Conservation (phyloP, 768 basidiomycete species). For the Coprinopsis strossmayeri region DNA sequence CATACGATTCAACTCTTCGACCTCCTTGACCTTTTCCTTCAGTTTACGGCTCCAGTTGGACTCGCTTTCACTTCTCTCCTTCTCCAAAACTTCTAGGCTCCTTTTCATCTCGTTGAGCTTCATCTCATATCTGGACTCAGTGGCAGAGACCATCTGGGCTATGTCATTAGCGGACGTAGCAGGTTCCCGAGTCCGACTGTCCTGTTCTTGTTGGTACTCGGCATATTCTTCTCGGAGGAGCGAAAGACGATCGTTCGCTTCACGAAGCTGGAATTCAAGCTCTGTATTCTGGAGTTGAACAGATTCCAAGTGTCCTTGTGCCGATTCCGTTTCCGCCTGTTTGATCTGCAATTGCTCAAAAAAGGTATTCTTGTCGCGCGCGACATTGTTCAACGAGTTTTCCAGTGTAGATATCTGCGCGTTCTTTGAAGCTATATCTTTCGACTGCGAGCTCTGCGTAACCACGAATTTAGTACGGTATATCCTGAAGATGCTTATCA, state of each 20-base stretch:
- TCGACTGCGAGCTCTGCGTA: conserved; percentile 55
- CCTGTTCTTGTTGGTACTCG: conserved; percentile 58
- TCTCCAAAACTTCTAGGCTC: conserved; percentile 59
- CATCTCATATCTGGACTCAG: conserved; percentile 72
- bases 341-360: conserved; percentile 86
- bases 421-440: conserved; percentile 56
- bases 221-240: conserved; percentile 66
- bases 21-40: conserved; percentile 67
- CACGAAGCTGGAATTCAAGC: conserved; percentile 79
- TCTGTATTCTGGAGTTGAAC: conserved; percentile 78
- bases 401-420: conserved; percentile 67
- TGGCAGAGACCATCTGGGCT: conserved; percentile 64
- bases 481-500: conserved; percentile 64
- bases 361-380: conserved; percentile 67
- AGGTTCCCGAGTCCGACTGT: conserved; percentile 36
- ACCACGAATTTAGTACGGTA: conserved; percentile 7
- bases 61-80: conserved; percentile 82
- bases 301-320: conserved; percentile 66
- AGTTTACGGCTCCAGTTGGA: conserved; percentile 86
- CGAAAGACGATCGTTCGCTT: conserved; percentile 64
- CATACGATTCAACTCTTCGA: conserved; percentile 60
- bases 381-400: conserved; percentile 58
- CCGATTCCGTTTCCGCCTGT: conserved; percentile 86
- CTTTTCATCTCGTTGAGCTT: conserved; percentile 67
- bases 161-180: conserved; percentile 56